A percentile compares a stretch with the other conserved stretches of the same genome.
Conservation (phyloP, 148 eudicot genomes). For the Hydrangea macrophylla region DNA sequence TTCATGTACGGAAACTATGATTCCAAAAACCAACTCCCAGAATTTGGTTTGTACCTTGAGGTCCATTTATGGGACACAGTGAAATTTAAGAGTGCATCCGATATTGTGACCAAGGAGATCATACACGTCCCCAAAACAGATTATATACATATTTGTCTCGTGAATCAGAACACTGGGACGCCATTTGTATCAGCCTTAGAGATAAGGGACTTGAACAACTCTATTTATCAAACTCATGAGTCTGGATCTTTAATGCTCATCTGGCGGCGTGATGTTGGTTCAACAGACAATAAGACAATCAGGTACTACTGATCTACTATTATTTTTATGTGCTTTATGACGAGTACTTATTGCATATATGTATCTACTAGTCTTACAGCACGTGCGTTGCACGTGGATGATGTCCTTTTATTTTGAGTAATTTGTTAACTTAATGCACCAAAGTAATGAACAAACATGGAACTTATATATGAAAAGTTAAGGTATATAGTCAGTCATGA, state of each 20-base stretch:
- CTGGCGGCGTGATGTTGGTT: constrained; percentile 9
- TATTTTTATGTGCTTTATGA: too few relatives aligned
- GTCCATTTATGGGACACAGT: constrained; percentile 34
- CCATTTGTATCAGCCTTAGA: constrained; percentile 46
- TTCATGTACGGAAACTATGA: constrained; percentile 48
- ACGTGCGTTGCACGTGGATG: too few relatives aligned
- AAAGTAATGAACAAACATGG: too few relatives aligned
- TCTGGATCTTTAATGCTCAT: constrained; percentile 23
- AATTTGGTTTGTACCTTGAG: constrained; percentile 35
- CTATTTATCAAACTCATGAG: constrained; percentile 17
- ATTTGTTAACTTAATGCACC: too few relatives aligned
- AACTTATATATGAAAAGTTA: too few relatives aligned
- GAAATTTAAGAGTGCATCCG: background rate
- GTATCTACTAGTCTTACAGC: too few relatives aligned
- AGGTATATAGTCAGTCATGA: too few relatives aligned
- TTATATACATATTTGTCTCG: constrained; percentile 33
- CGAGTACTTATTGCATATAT: too few relatives aligned
- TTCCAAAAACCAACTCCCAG: constrained; percentile 5
- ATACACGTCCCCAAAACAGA: constrained; percentile 25
- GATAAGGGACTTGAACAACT: constrained; percentile 18
- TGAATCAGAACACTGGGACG: constrained; percentile 21
- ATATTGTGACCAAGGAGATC: constrained; percentile 4
- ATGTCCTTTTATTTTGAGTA: too few relatives aligned
- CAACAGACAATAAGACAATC: background rate
- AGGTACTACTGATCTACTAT: background rate